A percentile compares a stretch with the other conserved stretches of the same genome.
Evolutionary conservation across 2,329 filamentous ascomycete species (phyloP).

Genomic region (Pseudocercospora pini-densiflorae): DNA sequence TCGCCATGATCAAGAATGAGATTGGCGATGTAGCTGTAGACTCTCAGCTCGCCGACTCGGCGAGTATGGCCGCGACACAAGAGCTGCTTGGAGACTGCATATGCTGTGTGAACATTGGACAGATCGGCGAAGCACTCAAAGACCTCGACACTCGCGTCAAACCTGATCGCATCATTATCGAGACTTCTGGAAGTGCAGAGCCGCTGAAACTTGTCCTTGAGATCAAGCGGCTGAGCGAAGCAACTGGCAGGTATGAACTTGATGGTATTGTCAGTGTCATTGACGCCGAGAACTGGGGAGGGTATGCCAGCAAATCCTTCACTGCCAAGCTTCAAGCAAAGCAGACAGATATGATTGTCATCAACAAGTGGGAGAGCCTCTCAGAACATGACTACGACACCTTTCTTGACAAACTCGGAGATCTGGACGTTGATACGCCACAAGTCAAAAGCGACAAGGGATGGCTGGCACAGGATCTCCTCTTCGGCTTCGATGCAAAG

Average conservation of each 20-base stretch:
- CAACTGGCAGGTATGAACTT: constrained; percentile 71
- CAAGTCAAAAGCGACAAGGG: constrained; percentile 86
- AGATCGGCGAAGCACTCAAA: constrained; percentile 78
- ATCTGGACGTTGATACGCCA: constrained; percentile 74
- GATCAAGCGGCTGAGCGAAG: constrained; percentile 76
- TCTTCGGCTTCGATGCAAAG: constrained; percentile 87
- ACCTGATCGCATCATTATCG: constrained; percentile 89
- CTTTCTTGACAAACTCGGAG: constrained; percentile 77
- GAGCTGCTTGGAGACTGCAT: constrained; percentile 97
- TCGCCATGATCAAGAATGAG: constrained; percentile 97
- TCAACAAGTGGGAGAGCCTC: constrained; percentile 89
- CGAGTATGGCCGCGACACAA: constrained; percentile 83
- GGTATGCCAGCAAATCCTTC: constrained; percentile 88
- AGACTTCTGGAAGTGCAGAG: constrained; percentile 83
- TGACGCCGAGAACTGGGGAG: constrained; percentile 93
- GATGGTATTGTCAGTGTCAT: constrained; percentile 90
- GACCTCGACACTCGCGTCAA: constrained; percentile 66
- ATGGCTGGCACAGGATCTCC: constrained; percentile 73
- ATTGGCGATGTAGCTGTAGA: constrained; percentile 95
- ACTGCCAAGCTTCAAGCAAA: constrained; percentile 86
- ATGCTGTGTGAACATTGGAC: constrained; percentile 97
- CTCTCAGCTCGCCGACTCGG: constrained; percentile 82
- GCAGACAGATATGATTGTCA: constrained; percentile 88
- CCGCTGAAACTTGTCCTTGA: constrained; percentile 91
- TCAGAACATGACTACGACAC: constrained; percentile 76